These are phyloP conservation scores for Pigoraptor vietnamica DNA, from an alignment of 78 protist genomes.

Conservation along the genomic window DNA sequence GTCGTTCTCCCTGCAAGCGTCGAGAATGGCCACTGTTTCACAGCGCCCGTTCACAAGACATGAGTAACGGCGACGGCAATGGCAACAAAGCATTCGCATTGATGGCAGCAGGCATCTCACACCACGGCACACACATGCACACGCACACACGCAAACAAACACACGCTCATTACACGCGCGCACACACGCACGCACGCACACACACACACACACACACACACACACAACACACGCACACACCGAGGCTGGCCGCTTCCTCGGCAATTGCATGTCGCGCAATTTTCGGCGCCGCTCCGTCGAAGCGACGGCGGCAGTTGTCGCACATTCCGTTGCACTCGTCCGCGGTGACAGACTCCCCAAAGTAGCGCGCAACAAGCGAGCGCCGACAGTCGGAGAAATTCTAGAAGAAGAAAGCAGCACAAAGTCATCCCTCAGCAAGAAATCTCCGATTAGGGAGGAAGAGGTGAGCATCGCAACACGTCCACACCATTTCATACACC, in stretches of 20 bases:
- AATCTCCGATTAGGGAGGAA: too few relatives aligned
- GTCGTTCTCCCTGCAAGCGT: not conserved
- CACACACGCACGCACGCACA: too few relatives aligned
- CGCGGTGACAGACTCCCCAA: not conserved
- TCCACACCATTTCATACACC: not conserved
- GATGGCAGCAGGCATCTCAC: too few relatives aligned
- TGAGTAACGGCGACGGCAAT: not conserved
- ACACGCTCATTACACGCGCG: too few relatives aligned
- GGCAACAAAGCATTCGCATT: too few relatives aligned
- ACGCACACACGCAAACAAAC: too few relatives aligned
- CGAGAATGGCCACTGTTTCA: not conserved
- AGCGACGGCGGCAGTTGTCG: constrained; percentile 19
- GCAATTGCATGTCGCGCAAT: not conserved
- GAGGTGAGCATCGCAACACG: too few relatives aligned
- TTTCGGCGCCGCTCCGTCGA: not conserved
- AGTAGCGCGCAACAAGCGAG: not conserved
- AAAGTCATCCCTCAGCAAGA: too few relatives aligned
- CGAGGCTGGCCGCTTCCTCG: not conserved
- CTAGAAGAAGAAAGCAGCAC: too few relatives aligned
- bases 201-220: too few relatives aligned
- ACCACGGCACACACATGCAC: too few relatives aligned
- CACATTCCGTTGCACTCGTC: constrained; percentile 5
- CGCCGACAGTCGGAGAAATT: constrained; percentile 17
- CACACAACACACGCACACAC: too few relatives aligned
- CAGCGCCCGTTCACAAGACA: not conserved